Base-by-base conservation (phyloP, 495 filamentous ascomycete species). In the Talaromyces liani region DNA sequence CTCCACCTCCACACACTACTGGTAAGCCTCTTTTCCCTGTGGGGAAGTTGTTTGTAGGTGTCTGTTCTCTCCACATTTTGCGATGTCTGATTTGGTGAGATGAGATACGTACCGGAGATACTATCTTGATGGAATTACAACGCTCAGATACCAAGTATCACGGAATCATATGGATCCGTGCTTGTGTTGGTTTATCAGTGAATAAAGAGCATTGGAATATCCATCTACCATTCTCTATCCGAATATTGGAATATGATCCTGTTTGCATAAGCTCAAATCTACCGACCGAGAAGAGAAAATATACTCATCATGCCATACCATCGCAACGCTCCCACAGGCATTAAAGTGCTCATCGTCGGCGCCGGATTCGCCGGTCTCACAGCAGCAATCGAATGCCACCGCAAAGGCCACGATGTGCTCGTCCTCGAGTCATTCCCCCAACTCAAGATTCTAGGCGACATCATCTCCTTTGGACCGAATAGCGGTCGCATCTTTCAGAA, bases 321-420 rank as follows among this genome's bases (percentile, higher is more conserved):
- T 18, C 54, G 54, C 10, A 57, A 57, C 6, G 7, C 54, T 33
- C 16, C 54, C 12, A 57, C 54, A 31, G 54, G 54, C 16, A 57
- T 57, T 25, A 57, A 57, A 9, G 54, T 57, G 54, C 54, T 68
- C 41, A 64, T 68, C 24, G 64, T 68, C 18, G 64, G 66, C 12
- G 55, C 63, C 3, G 87, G 87, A 49, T 77, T 88, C 39, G 87
- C 80, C 25, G 87, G 87, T 8, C 75, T 88, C 24, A 83, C 82
- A 0, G 82, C 82, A 0, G 80, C 83, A 16, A 79, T 88, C 39
- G 87, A 89, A 73, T 85, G 82, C 66, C 68, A 77, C 53, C 78
- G 84, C 25, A 87, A 88, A 71, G 86, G 86, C 2, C 84, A 88
- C 65, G 81, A 76, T 45, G 87, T 87, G 39, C 66, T 71, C 54